Evolutionary conservation across 2,329 filamentous ascomycete species (phyloP).

Genomic region (Aaosphaeria pasadenensis): DNA sequence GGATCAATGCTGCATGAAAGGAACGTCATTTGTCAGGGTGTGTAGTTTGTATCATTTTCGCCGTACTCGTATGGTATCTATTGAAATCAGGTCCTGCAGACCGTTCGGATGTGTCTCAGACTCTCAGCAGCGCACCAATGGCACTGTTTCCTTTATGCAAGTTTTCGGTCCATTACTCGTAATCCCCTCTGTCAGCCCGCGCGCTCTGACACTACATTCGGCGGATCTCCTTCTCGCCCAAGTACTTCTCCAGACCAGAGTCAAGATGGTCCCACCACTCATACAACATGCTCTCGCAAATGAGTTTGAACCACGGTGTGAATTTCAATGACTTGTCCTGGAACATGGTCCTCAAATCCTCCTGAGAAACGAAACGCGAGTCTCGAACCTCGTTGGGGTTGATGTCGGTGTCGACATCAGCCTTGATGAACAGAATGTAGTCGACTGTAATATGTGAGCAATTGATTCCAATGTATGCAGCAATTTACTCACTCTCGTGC

Average conservation of each 20-base stretch:
- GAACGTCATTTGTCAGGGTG: constrained; percentile 18
- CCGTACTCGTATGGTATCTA: constrained; percentile 21
- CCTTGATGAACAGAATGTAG: constrained; percentile 94
- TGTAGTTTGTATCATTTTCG: constrained; percentile 8
- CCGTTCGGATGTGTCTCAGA: constrained; percentile 2
- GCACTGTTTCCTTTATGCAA: too few relatives aligned
- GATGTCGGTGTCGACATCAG: constrained; percentile 76
- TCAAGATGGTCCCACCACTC: constrained; percentile 94
- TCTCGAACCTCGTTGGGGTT: constrained; percentile 90
- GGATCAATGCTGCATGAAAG: constrained; percentile 12
- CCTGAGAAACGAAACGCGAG: constrained; percentile 77
- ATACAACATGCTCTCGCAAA: constrained; percentile 95
- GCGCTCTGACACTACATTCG: constrained; percentile 60
- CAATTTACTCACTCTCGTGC: constrained; percentile 75
- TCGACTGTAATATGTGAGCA: constrained; percentile 62
- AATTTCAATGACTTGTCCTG: constrained; percentile 76
- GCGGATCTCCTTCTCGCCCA: constrained; percentile 81
- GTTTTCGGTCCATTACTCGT: constrained; percentile 6
- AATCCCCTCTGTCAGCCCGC: neutral
- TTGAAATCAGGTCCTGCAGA: constrained; percentile 16
- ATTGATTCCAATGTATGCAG: neutral
- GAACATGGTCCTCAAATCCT: constrained; percentile 83
- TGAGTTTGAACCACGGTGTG: constrained; percentile 99
- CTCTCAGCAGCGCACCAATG: too few relatives aligned
- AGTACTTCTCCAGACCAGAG: constrained; percentile 76